Base-by-base conservation (phyloP, 1,284 basidiomycete genomes). In the Laetiporus sulphureus region DNA sequence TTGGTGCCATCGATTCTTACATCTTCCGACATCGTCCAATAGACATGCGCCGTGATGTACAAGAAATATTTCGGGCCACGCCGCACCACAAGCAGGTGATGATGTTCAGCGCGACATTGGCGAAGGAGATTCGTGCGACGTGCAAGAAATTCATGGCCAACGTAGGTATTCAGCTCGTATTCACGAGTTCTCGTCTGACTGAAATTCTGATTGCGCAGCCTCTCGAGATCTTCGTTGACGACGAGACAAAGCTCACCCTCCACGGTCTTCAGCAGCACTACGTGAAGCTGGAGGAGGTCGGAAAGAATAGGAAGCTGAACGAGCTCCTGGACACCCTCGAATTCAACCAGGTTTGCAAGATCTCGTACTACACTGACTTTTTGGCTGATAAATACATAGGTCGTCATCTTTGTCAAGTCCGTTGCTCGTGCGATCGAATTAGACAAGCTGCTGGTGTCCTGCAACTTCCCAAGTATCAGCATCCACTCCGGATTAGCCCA, bases 141-240 rank as follows among this genome's bases (percentile, higher is more conserved):
- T 99, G 96, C 80, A 99, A 99, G 72, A 99, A 99, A 68, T 99
- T 99, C 66, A 99, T 99, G 96, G 90, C 92, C 43, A 97, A 92
- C 65, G 95, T 97, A 58, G 55, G 91, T 75, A 11, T 40, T 15
- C 36, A 27, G 36, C 20, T 25, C 30, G 32, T 36, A 23, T 3
- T 31, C 5, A n/a, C n/a, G 4, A n/a, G 7, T 11, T 19, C 11
- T 18, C 30, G 15, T 18, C 24, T 40, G 20, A 36, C 50, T 48
- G 40, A 40, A 41, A 43, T 20, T 31, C 6, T 47, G 27, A 27
- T 36, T 16, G 23, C 4, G 5, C 58, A 98, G 95, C 96, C 96
- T 16, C 81, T 99, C 37, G 96, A 99, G 69, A 99, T 99, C 53
- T 99, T 99, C 64, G 94, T 99, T 44, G 96, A 99, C 60, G 96